Evolutionary conservation across 108 stramenopile species (phyloP).

Genomic region (Poteriospumella lacustris): DNA sequence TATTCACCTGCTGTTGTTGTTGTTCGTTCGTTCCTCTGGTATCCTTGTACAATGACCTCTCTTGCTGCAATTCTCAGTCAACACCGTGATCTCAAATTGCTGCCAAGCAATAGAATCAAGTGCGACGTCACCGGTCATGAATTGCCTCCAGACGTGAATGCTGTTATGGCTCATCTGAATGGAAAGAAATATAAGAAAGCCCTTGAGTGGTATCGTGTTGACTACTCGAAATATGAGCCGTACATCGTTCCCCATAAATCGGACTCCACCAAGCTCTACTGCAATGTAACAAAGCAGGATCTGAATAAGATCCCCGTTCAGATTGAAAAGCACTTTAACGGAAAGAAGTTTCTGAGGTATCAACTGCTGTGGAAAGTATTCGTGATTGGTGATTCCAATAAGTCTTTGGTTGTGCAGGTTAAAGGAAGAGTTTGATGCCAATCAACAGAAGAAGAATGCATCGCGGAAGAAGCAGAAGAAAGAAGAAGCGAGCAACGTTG

Average conservation of each 20-base stretch:
- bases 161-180: constrained; percentile 36
- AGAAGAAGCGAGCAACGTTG: neutral
- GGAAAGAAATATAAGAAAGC: constrained; percentile 45
- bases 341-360: constrained; percentile 18
- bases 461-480: neutral
- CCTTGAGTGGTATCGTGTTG: constrained; percentile 41
- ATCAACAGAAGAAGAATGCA: neutral
- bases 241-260: constrained; percentile 40
- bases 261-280: constrained; percentile 31
- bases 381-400: too few species aligned
- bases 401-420: too few species aligned
- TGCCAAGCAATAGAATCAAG: neutral
- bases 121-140: constrained; percentile 40
- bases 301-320: constrained; percentile 29
- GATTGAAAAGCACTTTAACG: constrained; percentile 31
- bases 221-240: constrained; percentile 49
- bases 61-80: neutral
- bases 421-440: too few species aligned
- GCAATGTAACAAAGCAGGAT: constrained; percentile 24
- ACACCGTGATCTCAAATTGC: neutral
- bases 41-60: too few species aligned
- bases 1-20: too few species aligned
- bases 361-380: too few species aligned
- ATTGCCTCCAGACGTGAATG: constrained; percentile 31
- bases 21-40: too few species aligned